Evolutionary conservation across 2,329 filamentous ascomycete species (phyloP).

Genomic region (Xylariaceae sp.): DNA sequence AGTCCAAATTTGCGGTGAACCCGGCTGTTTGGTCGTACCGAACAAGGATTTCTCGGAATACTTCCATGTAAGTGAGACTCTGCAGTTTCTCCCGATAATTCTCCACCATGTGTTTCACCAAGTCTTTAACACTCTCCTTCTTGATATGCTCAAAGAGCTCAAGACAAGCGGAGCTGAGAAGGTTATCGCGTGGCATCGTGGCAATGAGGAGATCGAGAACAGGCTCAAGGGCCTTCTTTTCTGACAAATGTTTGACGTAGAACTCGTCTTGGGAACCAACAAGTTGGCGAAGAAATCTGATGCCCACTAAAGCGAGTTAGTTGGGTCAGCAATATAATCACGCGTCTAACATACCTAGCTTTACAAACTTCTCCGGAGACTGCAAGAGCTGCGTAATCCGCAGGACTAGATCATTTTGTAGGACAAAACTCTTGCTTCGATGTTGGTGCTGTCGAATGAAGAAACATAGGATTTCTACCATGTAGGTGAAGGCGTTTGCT

Average conservation of each 20-base stretch:
- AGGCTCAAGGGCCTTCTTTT: constrained; percentile 77
- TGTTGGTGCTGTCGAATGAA: constrained; percentile 87
- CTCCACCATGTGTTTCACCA: constrained; percentile 81
- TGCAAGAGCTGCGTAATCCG: constrained; percentile 79
- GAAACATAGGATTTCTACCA: constrained; percentile 91
- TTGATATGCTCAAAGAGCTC: constrained; percentile 93
- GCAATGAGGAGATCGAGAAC: constrained; percentile 80
- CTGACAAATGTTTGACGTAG: constrained; percentile 80
- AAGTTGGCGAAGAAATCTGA: constrained; percentile 90
- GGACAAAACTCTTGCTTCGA: constrained; percentile 83
- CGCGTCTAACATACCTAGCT: constrained; percentile 63
- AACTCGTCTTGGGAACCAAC: constrained; percentile 86
- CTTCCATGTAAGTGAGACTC: constrained; percentile 77
- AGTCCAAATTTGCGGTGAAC: constrained; percentile 64
- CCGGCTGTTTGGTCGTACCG: constrained; percentile 78
- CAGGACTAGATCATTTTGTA: constrained; percentile 73
- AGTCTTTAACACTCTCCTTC: constrained; percentile 74
- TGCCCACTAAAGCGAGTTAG: constrained; percentile 58
- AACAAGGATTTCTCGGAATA: constrained; percentile 72
- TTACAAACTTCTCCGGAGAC: constrained; percentile 86
- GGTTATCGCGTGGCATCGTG: constrained; percentile 87
- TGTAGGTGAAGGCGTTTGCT: constrained; percentile 84
- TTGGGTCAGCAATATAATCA: neutral
- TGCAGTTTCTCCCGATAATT: constrained; percentile 77
- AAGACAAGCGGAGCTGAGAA: constrained; percentile 88